Evolutionary conservation across 2,329 filamentous ascomycete species (phyloP).

Genomic region (Basipetospora chlamydospora): DNA sequence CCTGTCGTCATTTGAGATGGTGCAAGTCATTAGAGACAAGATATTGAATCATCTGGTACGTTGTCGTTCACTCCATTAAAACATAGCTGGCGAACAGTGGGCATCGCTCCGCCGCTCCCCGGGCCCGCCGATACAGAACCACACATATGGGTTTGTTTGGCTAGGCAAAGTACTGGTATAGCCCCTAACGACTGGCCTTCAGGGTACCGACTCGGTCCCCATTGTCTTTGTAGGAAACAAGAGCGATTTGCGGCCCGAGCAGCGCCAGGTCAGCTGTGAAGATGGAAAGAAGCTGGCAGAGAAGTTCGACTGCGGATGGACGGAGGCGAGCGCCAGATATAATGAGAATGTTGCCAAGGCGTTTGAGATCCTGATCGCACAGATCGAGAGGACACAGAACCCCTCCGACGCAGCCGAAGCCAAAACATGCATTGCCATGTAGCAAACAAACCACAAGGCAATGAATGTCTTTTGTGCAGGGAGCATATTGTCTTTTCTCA

Average conservation of each 20-base stretch:
- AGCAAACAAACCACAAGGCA: constrained; percentile 15
- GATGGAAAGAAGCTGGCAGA: constrained; percentile 75
- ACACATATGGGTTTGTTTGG: too few species aligned
- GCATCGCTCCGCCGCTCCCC: not conserved
- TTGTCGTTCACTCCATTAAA: too few species aligned
- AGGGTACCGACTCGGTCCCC: constrained; percentile 87
- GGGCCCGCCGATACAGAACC: too few species aligned
- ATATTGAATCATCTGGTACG: constrained; percentile 87
- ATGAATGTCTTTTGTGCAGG: not conserved
- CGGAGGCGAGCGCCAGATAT: constrained; percentile 84
- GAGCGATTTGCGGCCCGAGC: constrained; percentile 80
- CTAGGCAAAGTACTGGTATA: too few species aligned
- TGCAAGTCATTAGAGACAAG: constrained; percentile 89
- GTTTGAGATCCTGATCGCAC: constrained; percentile 85
- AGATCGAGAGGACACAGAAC: constrained; percentile 91
- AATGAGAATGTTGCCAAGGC: constrained; percentile 87
- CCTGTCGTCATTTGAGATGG: constrained; percentile 92
- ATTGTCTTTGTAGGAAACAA: constrained; percentile 96
- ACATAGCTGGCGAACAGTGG: too few species aligned
- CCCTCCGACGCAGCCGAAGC: constrained; percentile 69
- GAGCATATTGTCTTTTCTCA: too few species aligned
- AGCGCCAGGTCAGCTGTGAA: constrained; percentile 77
- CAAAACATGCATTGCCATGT: constrained; percentile 81
- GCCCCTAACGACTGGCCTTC: not conserved
- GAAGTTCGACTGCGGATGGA: constrained; percentile 84